Conservation (phyloP, 2,329 filamentous ascomycete species). For the Botrytis porri region DNA sequence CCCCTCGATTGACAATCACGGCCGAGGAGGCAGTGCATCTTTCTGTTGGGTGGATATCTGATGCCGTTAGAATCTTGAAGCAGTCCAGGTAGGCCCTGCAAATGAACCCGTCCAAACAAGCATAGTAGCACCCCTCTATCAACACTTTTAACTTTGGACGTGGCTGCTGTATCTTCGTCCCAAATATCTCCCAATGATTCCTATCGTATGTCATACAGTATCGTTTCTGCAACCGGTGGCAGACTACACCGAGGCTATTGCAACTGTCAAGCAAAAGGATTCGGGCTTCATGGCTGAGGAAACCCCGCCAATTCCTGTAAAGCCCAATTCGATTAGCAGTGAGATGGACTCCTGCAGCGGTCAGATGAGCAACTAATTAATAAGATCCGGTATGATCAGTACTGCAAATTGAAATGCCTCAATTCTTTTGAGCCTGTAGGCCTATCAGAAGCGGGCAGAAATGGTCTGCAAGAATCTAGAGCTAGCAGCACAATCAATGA, state of each 20-base stretch:
- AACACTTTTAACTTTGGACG: constrained; percentile 10
- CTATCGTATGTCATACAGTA: neutral
- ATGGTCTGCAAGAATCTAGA: constrained; percentile 1
- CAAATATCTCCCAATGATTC: neutral
- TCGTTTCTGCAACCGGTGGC: neutral
- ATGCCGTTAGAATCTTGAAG: constrained; percentile 6
- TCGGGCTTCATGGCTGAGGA: neutral
- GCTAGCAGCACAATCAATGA: neutral
- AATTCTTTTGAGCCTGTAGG: neutral
- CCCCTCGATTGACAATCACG: neutral
- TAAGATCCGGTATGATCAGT: neutral
- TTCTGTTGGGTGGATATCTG: neutral
- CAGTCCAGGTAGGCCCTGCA: constrained; percentile 2
- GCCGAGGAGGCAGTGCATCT: neutral
- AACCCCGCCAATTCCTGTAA: neutral
- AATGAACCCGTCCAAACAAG: neutral
- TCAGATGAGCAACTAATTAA: constrained; percentile 4
- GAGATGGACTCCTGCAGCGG: neutral
- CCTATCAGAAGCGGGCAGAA: neutral
- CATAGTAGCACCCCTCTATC: neutral
- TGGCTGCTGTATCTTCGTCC: neutral
- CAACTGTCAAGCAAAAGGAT: neutral
- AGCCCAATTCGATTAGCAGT: neutral
- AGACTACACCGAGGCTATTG: neutral
- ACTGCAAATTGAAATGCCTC: neutral